Conservation (phyloP, 352 stramenopile species). For the Peronospora destructor region DNA sequence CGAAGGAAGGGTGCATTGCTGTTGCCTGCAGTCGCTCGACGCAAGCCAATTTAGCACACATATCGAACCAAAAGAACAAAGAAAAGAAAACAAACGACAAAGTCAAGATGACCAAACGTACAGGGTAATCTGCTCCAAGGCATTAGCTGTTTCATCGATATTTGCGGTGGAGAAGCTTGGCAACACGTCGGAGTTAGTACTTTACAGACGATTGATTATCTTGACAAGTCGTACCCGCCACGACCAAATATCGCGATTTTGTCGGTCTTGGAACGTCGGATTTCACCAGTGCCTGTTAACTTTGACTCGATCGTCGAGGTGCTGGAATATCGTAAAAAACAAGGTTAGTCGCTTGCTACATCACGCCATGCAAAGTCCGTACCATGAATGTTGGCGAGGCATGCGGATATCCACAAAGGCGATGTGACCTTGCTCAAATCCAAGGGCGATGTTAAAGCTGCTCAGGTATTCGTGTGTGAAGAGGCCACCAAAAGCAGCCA, state of each 20-base stretch:
- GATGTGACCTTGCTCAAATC: slow-evolving; percentile 56
- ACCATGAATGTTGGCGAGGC: slow-evolving; percentile 42
- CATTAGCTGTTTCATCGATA: slow-evolving; percentile 19
- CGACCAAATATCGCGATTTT: slow-evolving; percentile 58
- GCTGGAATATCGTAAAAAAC: slow-evolving; percentile 17
- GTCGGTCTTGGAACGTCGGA: slow-evolving; percentile 39
- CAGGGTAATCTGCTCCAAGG: slow-evolving; percentile 29
- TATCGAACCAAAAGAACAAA: too few species aligned
- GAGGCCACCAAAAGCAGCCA: slow-evolving; percentile 44
- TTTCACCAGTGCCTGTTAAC: slow-evolving; percentile 43
- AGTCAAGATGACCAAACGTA: slow-evolving; percentile 17
- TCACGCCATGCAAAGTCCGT: slow-evolving; percentile 1
- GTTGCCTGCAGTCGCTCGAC: slow-evolving; percentile 11
- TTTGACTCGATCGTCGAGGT: slow-evolving; percentile 46
- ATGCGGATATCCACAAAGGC: slow-evolving; percentile 65
- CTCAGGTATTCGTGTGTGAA: slow-evolving; percentile 71
- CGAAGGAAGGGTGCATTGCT: slow-evolving; percentile 12
- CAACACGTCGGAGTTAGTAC: background rate
- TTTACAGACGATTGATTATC: background rate
- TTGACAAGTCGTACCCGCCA: slow-evolving; percentile 37
- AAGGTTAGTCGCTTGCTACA: background rate
- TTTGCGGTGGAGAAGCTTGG: slow-evolving; percentile 38
- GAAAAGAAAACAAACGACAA: too few species aligned
- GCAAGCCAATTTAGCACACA: background rate
- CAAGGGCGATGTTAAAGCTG: slow-evolving; percentile 45